These are phyloP conservation scores for Glomus cerebriforme DNA, from an alignment of 192 early-diverging fungal genomes.

Conservation along the genomic window DNA sequence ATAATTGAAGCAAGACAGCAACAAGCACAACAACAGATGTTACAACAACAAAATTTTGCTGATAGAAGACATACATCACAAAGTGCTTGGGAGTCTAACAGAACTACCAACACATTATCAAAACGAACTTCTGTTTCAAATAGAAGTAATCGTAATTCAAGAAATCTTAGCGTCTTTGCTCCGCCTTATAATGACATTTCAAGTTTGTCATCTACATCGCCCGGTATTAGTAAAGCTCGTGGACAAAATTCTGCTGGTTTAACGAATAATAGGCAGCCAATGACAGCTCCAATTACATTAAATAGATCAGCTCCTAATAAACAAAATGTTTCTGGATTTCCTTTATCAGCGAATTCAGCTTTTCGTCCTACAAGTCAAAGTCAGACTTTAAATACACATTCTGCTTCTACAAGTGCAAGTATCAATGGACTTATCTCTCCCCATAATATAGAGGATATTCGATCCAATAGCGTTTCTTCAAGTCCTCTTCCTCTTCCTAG, in stretches of 20 bases:
- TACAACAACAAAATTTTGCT: conserved; percentile 28
- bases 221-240: not conserved
- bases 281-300: not conserved
- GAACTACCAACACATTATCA: not conserved
- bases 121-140: not conserved
- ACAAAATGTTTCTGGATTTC: conserved; percentile 4
- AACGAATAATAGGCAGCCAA: not conserved
- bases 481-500: no score
- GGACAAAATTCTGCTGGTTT: not conserved
- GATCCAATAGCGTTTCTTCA: not conserved
- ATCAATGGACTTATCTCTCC: conserved; percentile 31
- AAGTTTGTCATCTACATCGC: not conserved
- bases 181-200: conserved; percentile 18
- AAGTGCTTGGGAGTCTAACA: not conserved
- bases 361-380: conserved; percentile 3
- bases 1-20: conserved; percentile 60
- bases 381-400: conserved; percentile 7
- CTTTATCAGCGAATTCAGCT: conserved; percentile 23
- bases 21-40: conserved; percentile 33
- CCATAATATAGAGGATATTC: conserved; percentile 12
- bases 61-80: conserved; percentile 23
- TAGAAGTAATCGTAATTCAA: conserved; percentile 25
- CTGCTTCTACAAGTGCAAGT: conserved; percentile 29
- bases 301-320: not conserved
- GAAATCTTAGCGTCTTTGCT: conserved; percentile 30